phyloP scores from a whole-genome alignment of 768 basidiomycete species.

The Russula dissimulans region DNA sequence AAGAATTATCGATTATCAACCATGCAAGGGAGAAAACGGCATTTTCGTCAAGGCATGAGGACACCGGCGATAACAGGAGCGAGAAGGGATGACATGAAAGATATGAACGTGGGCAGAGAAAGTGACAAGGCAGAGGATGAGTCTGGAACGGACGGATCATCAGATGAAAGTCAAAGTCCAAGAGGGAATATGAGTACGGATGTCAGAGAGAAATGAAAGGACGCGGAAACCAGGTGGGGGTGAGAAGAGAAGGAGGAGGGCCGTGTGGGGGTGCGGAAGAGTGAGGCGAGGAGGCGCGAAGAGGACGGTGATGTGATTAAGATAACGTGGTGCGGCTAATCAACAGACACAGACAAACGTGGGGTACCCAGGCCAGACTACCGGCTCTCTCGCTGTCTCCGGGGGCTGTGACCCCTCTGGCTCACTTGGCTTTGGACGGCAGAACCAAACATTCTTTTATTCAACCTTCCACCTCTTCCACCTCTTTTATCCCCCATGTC shows the following conservation, averaged over 20 bases:
- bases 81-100: not conserved
- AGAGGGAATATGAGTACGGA: not conserved
- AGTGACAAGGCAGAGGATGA: not conserved
- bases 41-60: not conserved
- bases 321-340: too few relatives aligned
- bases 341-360: not conserved
- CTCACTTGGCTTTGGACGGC: too few relatives aligned
- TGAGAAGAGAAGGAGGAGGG: not conserved
- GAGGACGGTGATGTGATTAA: too few relatives aligned
- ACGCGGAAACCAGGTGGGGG: not conserved
- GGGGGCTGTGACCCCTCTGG: not conserved
- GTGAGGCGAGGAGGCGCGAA: too few relatives aligned
- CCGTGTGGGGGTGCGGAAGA: too few relatives aligned
- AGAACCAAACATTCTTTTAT: conserved; percentile 8
- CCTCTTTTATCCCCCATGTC: conserved; percentile 1
- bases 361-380: not conserved
- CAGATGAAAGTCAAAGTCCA: not conserved
- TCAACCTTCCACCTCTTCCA: not conserved
- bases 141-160: not conserved
- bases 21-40: not conserved
- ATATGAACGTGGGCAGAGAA: not conserved
- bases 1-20: not conserved
- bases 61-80: not conserved
- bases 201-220: not conserved
- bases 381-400: not conserved